These are phyloP conservation scores for Cinnamomum micranthum DNA, from an alignment of 164 flowering plant species.

Conservation along the genomic window DNA sequence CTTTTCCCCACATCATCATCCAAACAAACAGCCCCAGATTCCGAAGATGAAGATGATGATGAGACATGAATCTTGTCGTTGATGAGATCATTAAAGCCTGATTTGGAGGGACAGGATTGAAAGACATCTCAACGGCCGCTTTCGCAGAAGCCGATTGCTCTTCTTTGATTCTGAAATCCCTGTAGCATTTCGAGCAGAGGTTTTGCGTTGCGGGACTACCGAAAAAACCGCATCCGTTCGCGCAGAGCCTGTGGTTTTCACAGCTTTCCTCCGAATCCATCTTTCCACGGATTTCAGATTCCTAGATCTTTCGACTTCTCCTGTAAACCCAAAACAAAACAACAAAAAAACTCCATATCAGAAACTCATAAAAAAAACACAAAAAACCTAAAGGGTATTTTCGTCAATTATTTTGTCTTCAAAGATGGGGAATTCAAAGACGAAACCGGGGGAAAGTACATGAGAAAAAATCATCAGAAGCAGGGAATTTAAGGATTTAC, in stretches of 20 bases:
- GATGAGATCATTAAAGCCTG: no score
- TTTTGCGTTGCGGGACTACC: conserved; percentile 16
- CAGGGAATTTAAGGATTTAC: no score
- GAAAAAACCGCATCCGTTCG: conserved; percentile 20
- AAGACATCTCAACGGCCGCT: conserved; percentile 11
- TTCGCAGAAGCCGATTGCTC: conserved; percentile 9
- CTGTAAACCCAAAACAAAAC: no score
- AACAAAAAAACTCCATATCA: no score
- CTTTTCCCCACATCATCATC: not conserved
- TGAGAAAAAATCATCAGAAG: no score
- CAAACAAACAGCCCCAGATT: not conserved
- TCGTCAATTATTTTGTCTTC: no score
- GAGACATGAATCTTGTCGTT: not conserved
- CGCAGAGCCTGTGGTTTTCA: conserved; percentile 8
- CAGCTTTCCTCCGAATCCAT: conserved; percentile 16
- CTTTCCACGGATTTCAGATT: not conserved
- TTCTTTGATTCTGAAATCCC: conserved; percentile 11
- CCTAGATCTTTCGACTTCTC: no score
- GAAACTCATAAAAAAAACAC: no score
- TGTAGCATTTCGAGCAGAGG: conserved; percentile 20
- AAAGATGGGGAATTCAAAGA: no score
- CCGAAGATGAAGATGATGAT: conserved; percentile 1
- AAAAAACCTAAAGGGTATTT: no score
- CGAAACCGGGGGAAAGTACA: no score
- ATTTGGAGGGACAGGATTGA: conserved; percentile 2